Conservation (phyloP, 2,329 filamentous ascomycete species). For the Paracoccidioides lutzii region DNA sequence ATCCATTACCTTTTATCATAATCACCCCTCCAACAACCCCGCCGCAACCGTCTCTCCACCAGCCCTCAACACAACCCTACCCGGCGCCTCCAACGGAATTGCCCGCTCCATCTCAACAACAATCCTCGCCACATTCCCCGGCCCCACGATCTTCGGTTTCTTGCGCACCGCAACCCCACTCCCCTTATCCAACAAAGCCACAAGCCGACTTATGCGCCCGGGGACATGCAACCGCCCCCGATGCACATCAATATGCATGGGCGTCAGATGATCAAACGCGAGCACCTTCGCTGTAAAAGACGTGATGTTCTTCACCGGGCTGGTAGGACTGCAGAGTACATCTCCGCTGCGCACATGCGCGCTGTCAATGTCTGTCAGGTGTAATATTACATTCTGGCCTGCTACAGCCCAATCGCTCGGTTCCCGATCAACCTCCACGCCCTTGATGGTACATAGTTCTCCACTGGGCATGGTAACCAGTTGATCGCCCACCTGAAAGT, state of each 20-base stretch:
- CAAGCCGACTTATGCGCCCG: slow-evolving; percentile 58
- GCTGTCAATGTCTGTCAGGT: slow-evolving; percentile 72
- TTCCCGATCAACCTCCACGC: slow-evolving; percentile 62
- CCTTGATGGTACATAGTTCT: slow-evolving; percentile 69
- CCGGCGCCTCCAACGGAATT: slow-evolving; percentile 67
- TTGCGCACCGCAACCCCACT: slow-evolving; percentile 67
- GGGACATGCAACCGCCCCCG: slow-evolving; percentile 68
- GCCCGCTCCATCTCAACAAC: slow-evolving; percentile 59
- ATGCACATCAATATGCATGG: slow-evolving; percentile 81
- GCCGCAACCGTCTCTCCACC: slow-evolving; percentile 78
- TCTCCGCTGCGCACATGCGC: slow-evolving; percentile 73
- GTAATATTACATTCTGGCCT: slow-evolving; percentile 76
- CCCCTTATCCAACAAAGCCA: slow-evolving; percentile 64
- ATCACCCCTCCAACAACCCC: slow-evolving; percentile 59
- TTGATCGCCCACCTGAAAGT: slow-evolving; percentile 69
- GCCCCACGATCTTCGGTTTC: slow-evolving; percentile 71
- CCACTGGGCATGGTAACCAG: slow-evolving; percentile 68
- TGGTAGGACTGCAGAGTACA: slow-evolving; percentile 60
- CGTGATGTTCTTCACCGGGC: slow-evolving; percentile 57
- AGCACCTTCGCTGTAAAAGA: slow-evolving; percentile 71
- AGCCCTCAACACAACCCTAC: slow-evolving; percentile 66
- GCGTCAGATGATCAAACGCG: slow-evolving; percentile 79
- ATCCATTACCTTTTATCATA: too few species aligned
- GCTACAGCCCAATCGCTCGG: slow-evolving; percentile 79
- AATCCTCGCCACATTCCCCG: slow-evolving; percentile 63